Evolutionary conservation across 73 alveolate species (phyloP), one percentile per base, ranked within the genome.

Genomic region (Stentor roeselii): DNA sequence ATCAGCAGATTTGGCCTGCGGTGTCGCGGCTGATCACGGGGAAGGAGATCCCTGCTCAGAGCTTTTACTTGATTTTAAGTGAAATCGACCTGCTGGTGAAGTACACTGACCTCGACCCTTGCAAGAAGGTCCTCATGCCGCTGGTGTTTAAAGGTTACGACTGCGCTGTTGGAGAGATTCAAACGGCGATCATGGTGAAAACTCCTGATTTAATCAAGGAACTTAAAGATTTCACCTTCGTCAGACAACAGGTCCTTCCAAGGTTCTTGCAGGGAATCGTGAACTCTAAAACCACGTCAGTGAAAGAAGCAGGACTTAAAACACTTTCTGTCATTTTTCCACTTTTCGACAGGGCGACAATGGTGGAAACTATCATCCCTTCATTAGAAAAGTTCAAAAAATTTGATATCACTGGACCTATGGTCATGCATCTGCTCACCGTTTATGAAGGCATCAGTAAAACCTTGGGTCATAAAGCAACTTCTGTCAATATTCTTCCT

Each of bases 131-230:
- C 36, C 59, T 90, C 59, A 40, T 84, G 83, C 85, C 86, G 0
- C 88, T 90, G n/a, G 41, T 84, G 3, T 67, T 84, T 11, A 95
- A 95, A 84, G 95, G 98, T 0, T 90, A 93, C 85, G 99, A 95
- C 74, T 93, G 97, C 74, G 93, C 92, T 59, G 98, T 93, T 0
- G 96, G 95, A 37, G 92, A 95, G 82, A 91, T 95, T 40, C 94
- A 95, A 93, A 60, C 78, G 42, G 84, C 91, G 59, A 93, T 93
- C 41, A 60, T 93, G 37, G 67, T 83, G 36, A 95, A 90, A 83
- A 89, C 94, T 82, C 90, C 91, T 37, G 76, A 88, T 42, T 86
- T 93, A 61, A 86, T 93, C 39, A 95, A 93, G 76, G 86, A 90
- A 77, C 61, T 93, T 21, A 0, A 32, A 67, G 99, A 95, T 75